phyloP scores from a whole-genome alignment of 345 rosid species.

The Firmiana major region DNA sequence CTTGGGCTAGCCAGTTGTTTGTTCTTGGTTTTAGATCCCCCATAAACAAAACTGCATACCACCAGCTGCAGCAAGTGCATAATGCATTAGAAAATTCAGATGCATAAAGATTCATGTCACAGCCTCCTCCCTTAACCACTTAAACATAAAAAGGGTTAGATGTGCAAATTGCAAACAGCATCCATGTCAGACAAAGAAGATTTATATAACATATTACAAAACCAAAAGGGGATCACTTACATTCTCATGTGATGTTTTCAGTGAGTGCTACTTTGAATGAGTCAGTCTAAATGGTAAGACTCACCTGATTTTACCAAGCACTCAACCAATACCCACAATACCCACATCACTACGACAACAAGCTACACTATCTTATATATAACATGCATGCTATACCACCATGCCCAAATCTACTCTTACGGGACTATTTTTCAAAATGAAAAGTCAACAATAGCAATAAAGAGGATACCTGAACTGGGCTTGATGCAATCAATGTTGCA shows the following conservation, averaged over 20 bases:
- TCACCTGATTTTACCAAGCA: neutral
- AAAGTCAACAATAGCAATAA: neutral
- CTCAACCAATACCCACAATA: neutral
- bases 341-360: too few species aligned
- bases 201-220: neutral
- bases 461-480: constrained; percentile 68
- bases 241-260: neutral
- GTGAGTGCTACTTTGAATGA: too few species aligned
- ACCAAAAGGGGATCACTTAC: neutral
- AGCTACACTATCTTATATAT: neutral
- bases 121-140: neutral
- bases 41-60: constrained; percentile 84
- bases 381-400: neutral
- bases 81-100: neutral
- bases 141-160: neutral
- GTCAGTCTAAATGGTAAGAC: neutral
- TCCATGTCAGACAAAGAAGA: neutral
- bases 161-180: neutral
- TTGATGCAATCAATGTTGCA: constrained; percentile 72
- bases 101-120: neutral
- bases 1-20: constrained; percentile 42
- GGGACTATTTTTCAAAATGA: neutral
- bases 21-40: constrained; percentile 56
- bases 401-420: neutral
- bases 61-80: constrained; percentile 58